Conservation (phyloP, 192 early-diverging fungal genomes). For the Backusella liffmaniae region DNA sequence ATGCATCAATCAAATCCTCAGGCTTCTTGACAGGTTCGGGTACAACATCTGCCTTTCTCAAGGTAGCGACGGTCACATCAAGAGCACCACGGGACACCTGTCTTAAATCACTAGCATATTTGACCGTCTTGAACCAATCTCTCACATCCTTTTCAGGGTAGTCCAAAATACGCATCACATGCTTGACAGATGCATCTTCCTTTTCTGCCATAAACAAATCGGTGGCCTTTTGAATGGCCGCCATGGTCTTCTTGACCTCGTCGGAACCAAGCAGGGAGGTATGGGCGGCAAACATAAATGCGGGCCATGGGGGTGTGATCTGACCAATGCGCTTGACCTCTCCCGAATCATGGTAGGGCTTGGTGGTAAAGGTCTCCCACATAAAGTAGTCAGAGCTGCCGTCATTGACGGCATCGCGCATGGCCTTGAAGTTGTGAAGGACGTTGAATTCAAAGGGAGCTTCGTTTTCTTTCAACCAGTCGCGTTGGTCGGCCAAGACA, state of each 20-base stretch:
- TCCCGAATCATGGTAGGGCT: slow-evolving; percentile 72
- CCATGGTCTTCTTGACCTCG: slow-evolving; percentile 27
- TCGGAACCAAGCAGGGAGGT: slow-evolving; percentile 38
- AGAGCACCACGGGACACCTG: slow-evolving; percentile 45
- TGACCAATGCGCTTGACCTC: slow-evolving; percentile 70
- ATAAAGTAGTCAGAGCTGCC: slow-evolving; percentile 75
- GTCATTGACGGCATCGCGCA: slow-evolving; percentile 66
- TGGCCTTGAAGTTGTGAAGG: slow-evolving; percentile 70
- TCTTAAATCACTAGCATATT: slow-evolving; percentile 46
- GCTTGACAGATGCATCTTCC: slow-evolving; percentile 44
- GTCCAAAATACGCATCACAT: slow-evolving; percentile 50
- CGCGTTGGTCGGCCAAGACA: slow-evolving; percentile 62
- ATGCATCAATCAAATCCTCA: slow-evolving; percentile 2
- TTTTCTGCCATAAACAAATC: slow-evolving; percentile 43
- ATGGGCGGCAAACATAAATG: slow-evolving; percentile 79
- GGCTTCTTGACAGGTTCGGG: slow-evolving; percentile 35
- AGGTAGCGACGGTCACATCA: slow-evolving; percentile 43
- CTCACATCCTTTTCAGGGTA: slow-evolving; percentile 57
- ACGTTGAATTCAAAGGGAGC: slow-evolving; percentile 63
- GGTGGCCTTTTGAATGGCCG: slow-evolving; percentile 44
- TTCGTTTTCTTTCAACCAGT: slow-evolving; percentile 48
- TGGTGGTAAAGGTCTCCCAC: slow-evolving; percentile 93
- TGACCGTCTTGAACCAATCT: slow-evolving; percentile 64
- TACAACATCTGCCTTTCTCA: slow-evolving; percentile 60
- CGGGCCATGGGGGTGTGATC: slow-evolving; percentile 88